Evolutionary conservation across 139 green algal species (phyloP).

Genomic region (Dunaliella sp.): DNA sequence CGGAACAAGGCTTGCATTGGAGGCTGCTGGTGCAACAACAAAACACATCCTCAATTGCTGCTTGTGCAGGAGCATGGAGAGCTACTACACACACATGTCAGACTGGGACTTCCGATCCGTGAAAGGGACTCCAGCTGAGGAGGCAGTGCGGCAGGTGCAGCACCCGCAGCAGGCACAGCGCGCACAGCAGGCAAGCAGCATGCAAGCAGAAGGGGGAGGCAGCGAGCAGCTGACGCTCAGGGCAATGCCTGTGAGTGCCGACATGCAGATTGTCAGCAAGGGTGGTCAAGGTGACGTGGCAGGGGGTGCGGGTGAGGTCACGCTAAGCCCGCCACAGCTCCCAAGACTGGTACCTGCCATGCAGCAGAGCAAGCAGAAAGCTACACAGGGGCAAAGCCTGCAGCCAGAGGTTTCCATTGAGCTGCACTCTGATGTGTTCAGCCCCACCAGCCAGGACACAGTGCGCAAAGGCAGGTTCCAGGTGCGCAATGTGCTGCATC

Average conservation of each 20-base stretch:
- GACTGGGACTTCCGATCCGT: neutral
- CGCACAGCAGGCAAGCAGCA: too few species aligned
- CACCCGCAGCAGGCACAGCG: neutral
- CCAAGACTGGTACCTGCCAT: too few species aligned
- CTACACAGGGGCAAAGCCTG: neutral
- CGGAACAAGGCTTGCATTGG: too few species aligned
- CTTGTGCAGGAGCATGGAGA: neutral
- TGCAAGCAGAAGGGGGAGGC: neutral
- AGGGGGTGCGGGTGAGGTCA: too few species aligned
- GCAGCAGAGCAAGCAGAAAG: too few species aligned
- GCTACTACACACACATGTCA: neutral
- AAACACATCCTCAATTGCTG: neutral
- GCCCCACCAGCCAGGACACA: neutral
- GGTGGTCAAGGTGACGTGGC: too few species aligned
- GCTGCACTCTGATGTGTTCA: neutral
- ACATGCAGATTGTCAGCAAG: too few species aligned
- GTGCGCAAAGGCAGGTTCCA: neutral
- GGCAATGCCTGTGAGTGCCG: too few species aligned
- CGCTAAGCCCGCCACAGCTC: too few species aligned
- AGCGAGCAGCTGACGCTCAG: neutral
- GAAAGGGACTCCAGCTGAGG: too few species aligned
- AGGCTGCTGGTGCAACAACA: neutral
- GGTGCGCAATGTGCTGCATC: too few species aligned
- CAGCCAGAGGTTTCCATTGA: neutral
- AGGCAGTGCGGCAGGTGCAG: neutral